Evolutionary conservation across 176 grass and related monocot genomes (phyloP).

Genomic region (Oryza punctata): DNA sequence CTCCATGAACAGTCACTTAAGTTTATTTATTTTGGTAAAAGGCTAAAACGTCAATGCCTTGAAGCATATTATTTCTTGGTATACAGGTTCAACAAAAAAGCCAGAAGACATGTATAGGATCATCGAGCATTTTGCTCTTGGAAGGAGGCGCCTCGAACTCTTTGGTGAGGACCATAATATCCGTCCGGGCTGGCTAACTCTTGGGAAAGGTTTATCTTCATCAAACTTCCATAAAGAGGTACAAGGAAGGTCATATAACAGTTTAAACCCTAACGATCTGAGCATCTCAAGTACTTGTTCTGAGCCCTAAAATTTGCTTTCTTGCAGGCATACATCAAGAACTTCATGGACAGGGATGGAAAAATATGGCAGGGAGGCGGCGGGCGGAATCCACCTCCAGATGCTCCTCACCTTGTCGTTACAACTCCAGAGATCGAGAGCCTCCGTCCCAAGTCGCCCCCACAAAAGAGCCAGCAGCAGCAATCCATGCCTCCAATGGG

Average conservation of each 20-base stretch:
- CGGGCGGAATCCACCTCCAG: constrained; percentile 64
- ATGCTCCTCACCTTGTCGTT: constrained; percentile 63
- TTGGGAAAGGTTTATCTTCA: constrained; percentile 85
- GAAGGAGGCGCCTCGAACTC: constrained; percentile 76
- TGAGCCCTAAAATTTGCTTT: not conserved
- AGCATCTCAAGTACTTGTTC: not conserved
- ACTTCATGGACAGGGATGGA: constrained; percentile 61
- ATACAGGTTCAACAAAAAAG: constrained; percentile 74
- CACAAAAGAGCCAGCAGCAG: constrained; percentile 61
- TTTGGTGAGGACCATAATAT: constrained; percentile 95
- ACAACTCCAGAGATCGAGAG: constrained; percentile 69
- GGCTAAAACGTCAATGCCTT: not conserved
- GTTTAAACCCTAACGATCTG: not conserved
- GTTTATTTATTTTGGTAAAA: not conserved
- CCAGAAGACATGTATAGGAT: constrained; percentile 92
- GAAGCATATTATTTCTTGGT: not conserved
- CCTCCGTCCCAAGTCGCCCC: constrained; percentile 62
- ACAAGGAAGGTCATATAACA: constrained; percentile 11
- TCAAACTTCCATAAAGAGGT: constrained; percentile 90
- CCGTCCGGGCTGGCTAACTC: constrained; percentile 77
- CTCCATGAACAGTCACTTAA: not conserved
- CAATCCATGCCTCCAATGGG: constrained; percentile 18
- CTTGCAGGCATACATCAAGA: constrained; percentile 49
- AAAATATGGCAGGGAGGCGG: constrained; percentile 72
- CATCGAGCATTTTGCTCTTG: constrained; percentile 96